Percentiles rank a stretch among this genome's conserved stretches.
These are phyloP conservation scores for Dothistroma septosporum DNA, from an alignment of 2,329 filamentous ascomycete genomes.

Conservation along the genomic window DNA sequence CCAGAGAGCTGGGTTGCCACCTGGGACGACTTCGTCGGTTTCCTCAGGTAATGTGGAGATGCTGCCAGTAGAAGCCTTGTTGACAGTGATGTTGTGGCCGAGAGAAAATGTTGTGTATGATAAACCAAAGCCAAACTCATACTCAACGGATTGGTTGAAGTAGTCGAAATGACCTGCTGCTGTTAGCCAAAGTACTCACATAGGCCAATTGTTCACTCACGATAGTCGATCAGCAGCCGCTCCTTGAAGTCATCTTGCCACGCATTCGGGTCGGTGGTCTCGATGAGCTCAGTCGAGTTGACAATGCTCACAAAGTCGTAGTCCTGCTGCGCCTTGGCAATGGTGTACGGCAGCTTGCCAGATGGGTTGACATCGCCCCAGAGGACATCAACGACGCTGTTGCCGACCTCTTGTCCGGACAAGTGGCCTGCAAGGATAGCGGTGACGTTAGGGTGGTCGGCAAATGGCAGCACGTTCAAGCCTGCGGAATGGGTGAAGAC, in stretches of 20 bases:
- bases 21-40: slow-evolving; percentile 22
- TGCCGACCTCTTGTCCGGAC: slow-evolving; percentile 39
- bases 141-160: slow-evolving; percentile 32
- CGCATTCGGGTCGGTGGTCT: slow-evolving; percentile 36
- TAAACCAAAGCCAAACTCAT: slow-evolving; percentile 31
- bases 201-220: slow-evolving; percentile 15
- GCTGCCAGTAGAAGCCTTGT: slow-evolving; percentile 2
- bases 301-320: slow-evolving; percentile 35
- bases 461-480: slow-evolving; percentile 41
- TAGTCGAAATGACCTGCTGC: slow-evolving; percentile 43
- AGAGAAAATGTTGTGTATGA: slow-evolving; percentile 31
- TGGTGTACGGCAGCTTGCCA: slow-evolving; percentile 31
- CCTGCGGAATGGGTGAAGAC: slow-evolving; percentile 32
- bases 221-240: slow-evolving; percentile 53
- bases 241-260: slow-evolving; percentile 52
- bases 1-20: slow-evolving; percentile 50
- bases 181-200: background rate
- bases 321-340: slow-evolving; percentile 27
- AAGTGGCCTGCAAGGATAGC: slow-evolving; percentile 41
- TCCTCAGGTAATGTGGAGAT: slow-evolving; percentile 19
- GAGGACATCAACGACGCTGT: slow-evolving; percentile 42
- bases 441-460: slow-evolving; percentile 35
- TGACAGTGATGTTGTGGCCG: slow-evolving; percentile 12
- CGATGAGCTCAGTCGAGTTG: slow-evolving; percentile 36
- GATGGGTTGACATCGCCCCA: slow-evolving; percentile 31